Evolutionary conservation across 371 early-diverging fungal species (phyloP), one percentile per base, ranked within the genome.

Genomic region (Circinella umbellata): DNA sequence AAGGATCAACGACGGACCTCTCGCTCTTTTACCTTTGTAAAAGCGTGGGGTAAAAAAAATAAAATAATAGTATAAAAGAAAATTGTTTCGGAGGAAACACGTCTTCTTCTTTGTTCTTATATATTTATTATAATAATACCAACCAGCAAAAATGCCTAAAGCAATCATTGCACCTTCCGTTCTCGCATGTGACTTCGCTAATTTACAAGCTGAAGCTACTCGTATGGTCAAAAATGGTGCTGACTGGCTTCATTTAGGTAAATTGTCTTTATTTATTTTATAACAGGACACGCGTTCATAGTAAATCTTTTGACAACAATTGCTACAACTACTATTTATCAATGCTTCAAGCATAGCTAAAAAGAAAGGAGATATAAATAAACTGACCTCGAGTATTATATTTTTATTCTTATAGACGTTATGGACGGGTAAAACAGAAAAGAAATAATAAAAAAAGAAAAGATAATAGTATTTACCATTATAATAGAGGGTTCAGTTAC

Each of bases 181-280:
- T 85, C 92, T 99, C 35, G 93, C 97, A 9, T 85, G 92, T 71
- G 98, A 99, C 84, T 98, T 98, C 84, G 94, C 96, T 64, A 76
- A 85, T 54, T 88, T 99, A 51, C 95, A 94, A 4, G 85, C 78
- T 14, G 99, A 99, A 82, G 93, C 94, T 73, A 87, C 93, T 77
- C 88, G 93, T 64, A 96, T 98, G 96, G 75, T 91, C 42, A 88
- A 88, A 37, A 80, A 86, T 70, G 98, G 98, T 15, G 98, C 99
- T n/a, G 97, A 99, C 79, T 95, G 92, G 81, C 86, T 99, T 75
- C 98, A 98, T 82, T 91, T 97, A 88, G 97, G 92, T 92, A 87
- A 75, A 77, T 42, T 42, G 6, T 42, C 42, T 42, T 42, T 1
- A 9, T 0, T 42, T 42, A 1, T 42, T 42, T 42, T 42, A 27